Base-by-base conservation (phyloP, 106 monocot genomes). In the Acorus gramineus region DNA sequence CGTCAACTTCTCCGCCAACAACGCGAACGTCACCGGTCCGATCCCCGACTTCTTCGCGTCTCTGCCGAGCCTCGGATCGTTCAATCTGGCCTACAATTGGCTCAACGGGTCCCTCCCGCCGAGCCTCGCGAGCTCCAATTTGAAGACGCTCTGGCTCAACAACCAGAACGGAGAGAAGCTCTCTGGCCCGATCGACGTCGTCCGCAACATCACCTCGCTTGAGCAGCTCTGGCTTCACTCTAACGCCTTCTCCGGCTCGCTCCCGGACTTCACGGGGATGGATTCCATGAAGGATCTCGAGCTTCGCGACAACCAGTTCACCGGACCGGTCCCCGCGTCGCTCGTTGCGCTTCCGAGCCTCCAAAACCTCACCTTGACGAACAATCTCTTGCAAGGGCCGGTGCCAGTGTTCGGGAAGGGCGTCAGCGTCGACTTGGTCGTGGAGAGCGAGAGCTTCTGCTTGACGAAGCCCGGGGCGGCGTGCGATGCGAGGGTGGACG, bases 1-100 rank as follows among this genome's bases (percentile, higher is more conserved):
- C 9, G 80, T 78, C 3, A 83, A 80, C 70, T 84, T 88, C 73
- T 86, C 86, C 11, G 81, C 86, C 10, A 71, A 73, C 73, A 64
- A 72, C 5, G 72, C 75, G 8, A 87, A 83, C 60, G 59, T 87
- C 65, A 69, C 71, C 49, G 87, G 83, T 54, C 14, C 8, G 3
- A 2, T 87, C 60, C 77, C 83, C 2, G 80, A 42, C 8, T 50
- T 78, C 45, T 59, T 84, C 58, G 77, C 63, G 28, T 28, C 28
- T 28, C 28, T 28, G 28, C 28, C 28, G 28, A 28, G 28, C 1
- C 28, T 28, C 1, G 28, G 28, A 28, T 28, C 28, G 28, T 28
- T 28, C 28, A 28, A 28, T 28, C 28, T 28, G 28, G 28, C 28
- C 28, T 28, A 28, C 28, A 28, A 28, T 28, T 28, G 28, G 28